phyloP scores from a whole-genome alignment of 768 basidiomycete species.

The Pulveroboletus sp. region DNA sequence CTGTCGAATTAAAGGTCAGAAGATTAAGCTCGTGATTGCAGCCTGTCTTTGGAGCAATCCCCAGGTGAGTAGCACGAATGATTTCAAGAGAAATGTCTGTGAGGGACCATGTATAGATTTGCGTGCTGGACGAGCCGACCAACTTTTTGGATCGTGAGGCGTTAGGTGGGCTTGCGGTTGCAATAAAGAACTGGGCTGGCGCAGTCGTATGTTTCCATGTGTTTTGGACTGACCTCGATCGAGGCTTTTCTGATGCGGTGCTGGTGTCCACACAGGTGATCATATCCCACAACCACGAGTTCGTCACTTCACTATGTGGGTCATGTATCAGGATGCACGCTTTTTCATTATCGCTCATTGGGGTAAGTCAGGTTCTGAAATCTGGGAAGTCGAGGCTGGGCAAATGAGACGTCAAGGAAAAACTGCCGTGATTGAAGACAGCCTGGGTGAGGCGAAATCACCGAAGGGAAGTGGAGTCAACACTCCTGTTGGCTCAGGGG shows the following conservation, averaged over 20 bases:
- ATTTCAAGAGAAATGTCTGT: background rate
- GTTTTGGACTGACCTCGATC: slow-evolving; percentile 13
- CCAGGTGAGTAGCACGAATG: slow-evolving; percentile 47
- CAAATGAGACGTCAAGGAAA: slow-evolving; percentile 87
- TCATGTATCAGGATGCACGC: slow-evolving; percentile 14
- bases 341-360: slow-evolving; percentile 16
- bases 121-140: slow-evolving; percentile 84
- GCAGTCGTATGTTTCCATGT: slow-evolving; percentile 54
- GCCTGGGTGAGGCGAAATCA: slow-evolving; percentile 65
- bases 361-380: slow-evolving; percentile 65
- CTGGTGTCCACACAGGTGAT: slow-evolving; percentile 55
- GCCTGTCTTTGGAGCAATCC: slow-evolving; percentile 97
- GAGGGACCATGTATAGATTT: slow-evolving; percentile 42
- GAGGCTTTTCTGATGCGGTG: slow-evolving; percentile 13
- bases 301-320: slow-evolving; percentile 77
- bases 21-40: slow-evolving; percentile 93
- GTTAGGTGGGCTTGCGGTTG: slow-evolving; percentile 88
- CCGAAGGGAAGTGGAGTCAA: slow-evolving; percentile 66
- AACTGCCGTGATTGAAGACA: slow-evolving; percentile 77
- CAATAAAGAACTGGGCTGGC: slow-evolving; percentile 93
- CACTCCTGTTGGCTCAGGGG: slow-evolving; percentile 66
- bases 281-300: slow-evolving; percentile 94
- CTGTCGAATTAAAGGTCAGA: slow-evolving; percentile 59
- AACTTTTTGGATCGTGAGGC: slow-evolving; percentile 98
- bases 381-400: slow-evolving; percentile 90